Evolutionary conservation across 768 basidiomycete species (phyloP).

Genomic region (Pisolithus microcarpus): DNA sequence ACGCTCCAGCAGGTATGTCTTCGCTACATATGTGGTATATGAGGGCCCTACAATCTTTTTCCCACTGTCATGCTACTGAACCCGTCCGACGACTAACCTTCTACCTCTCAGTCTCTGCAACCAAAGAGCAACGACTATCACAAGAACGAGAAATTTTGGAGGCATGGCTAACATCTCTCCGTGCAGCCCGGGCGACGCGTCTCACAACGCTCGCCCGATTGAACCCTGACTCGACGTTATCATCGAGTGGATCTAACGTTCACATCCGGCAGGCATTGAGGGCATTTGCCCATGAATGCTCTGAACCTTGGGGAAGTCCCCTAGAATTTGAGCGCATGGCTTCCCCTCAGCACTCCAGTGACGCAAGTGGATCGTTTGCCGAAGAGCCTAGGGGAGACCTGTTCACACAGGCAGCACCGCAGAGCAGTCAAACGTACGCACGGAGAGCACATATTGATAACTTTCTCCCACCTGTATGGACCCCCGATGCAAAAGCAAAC

Average conservation of each 20-base stretch:
- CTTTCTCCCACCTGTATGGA: constrained; percentile 90
- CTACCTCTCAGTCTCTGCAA: constrained; percentile 1
- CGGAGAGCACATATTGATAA: constrained; percentile 30
- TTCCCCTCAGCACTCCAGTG: background rate
- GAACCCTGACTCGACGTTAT: constrained; percentile 75
- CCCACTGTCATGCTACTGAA: too few species aligned
- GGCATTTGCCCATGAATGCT: constrained; percentile 51
- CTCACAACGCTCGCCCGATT: constrained; percentile 64
- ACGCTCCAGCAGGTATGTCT: constrained; percentile 29
- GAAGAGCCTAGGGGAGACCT: background rate
- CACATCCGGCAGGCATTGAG: constrained; percentile 69
- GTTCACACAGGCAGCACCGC: background rate
- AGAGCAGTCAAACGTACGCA: background rate
- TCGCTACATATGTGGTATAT: constrained; percentile 32
- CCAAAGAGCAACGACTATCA: background rate
- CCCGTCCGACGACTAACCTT: too few species aligned
- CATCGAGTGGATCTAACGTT: constrained; percentile 66
- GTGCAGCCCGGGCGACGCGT: constrained; percentile 63
- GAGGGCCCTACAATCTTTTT: background rate
- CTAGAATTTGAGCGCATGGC: background rate
- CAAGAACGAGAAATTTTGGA: constrained; percentile 21
- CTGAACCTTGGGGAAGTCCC: constrained; percentile 29
- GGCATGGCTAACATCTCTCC: constrained; percentile 64
- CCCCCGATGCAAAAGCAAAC: constrained; percentile 78
- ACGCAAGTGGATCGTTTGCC: too few species aligned